Conservation (phyloP, 2,329 filamentous ascomycete genomes). For the Fusarium pseudonygamai region DNA sequence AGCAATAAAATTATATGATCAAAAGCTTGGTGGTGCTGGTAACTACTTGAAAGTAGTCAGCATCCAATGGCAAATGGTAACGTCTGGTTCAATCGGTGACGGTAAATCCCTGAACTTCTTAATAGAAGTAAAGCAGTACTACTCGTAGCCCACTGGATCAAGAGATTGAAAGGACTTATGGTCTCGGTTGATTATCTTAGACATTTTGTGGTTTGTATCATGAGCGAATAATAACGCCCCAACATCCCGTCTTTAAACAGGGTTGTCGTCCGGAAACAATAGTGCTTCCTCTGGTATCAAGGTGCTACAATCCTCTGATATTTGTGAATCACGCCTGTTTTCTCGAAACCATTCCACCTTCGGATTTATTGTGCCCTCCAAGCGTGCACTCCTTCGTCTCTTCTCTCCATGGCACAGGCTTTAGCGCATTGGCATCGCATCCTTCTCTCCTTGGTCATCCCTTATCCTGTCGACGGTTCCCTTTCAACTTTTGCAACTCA, state of each 20-base stretch:
- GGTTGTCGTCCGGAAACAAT: accelerated
- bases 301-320: accelerated
- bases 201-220: too few relatives aligned
- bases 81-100: accelerated
- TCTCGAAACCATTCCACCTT: accelerated
- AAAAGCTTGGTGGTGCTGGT: accelerated
- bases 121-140: accelerated
- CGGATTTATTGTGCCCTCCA: accelerated
- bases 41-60: too few relatives aligned
- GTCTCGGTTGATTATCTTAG: accelerated
- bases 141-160: accelerated
- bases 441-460: neutral
- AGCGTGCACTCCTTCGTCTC: neutral
- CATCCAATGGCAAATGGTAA: accelerated
- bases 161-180: accelerated
- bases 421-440: neutral
- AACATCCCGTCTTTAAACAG: accelerated
- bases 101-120: accelerated
- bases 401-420: neutral
- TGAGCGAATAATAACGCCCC: too few relatives aligned
- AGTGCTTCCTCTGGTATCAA: accelerated
- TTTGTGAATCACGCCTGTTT: neutral
- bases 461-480: neutral
- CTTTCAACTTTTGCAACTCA: neutral
- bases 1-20: neutral